Conservation (phyloP, 495 filamentous ascomycete genomes). For the Trichoderma orchidacearum region DNA sequence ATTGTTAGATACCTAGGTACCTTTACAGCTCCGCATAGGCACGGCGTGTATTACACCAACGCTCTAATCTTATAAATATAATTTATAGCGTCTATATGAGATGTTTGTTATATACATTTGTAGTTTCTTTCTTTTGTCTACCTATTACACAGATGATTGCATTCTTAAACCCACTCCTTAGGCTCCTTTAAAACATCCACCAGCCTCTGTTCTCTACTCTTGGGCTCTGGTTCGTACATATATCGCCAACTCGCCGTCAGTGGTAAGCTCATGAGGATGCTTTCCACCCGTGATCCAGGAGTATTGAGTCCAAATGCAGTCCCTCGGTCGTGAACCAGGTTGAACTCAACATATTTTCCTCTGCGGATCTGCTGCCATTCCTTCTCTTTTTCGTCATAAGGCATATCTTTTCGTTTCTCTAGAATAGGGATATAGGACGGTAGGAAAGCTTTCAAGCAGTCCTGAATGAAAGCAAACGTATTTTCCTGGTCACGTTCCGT, state of each 20-base stretch:
- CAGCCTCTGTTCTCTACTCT: conserved; percentile 59
- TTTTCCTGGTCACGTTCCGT: conserved; percentile 69
- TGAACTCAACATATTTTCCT: conserved; percentile 95
- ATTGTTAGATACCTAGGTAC: no score
- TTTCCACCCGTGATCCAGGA: conserved; percentile 82
- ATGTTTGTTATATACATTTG: no score
- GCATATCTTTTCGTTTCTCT: conserved; percentile 76
- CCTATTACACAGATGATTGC: background rate
- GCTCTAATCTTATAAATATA: no score
- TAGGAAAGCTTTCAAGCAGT: conserved; percentile 72
- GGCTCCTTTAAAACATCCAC: conserved; percentile 76
- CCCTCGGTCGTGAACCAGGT: conserved; percentile 91
- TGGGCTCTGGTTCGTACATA: conserved; percentile 73
- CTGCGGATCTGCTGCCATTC: conserved; percentile 91
- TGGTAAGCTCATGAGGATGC: conserved; percentile 93
- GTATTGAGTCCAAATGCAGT: conserved; percentile 92
- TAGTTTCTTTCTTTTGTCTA: no score
- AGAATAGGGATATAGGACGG: conserved; percentile 89
- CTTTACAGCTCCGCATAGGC: no score
- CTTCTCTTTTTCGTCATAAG: conserved; percentile 72
- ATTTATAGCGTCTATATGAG: no score
- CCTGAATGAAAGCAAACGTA: conserved; percentile 81
- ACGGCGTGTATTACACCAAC: no score
- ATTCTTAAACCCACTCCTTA: conserved; percentile 68
- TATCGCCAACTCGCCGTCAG: conserved; percentile 90